These are phyloP conservation scores for Tillandsia leiboldiana DNA, from an alignment of 176 grass and related monocot genomes.

Conservation along the genomic window DNA sequence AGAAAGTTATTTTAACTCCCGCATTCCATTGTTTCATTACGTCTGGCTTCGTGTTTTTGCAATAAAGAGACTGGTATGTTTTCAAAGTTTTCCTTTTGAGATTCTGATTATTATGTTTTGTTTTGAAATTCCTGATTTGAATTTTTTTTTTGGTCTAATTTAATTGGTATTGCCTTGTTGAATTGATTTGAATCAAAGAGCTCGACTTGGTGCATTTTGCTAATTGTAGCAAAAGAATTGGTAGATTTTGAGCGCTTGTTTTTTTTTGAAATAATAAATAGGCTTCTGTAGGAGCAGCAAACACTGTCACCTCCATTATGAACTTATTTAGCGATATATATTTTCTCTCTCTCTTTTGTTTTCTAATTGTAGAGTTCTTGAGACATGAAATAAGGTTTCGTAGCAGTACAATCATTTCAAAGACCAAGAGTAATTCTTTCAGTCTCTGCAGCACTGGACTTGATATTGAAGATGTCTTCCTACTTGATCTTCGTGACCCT, in stretches of 20 bases:
- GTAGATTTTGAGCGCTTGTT: not conserved
- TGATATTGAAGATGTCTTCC: not conserved
- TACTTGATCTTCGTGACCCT: conserved; percentile 32
- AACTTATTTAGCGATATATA: not conserved
- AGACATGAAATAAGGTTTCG: not conserved
- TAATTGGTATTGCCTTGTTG: not conserved
- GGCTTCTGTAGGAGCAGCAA: not conserved
- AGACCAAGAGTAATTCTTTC: no score
- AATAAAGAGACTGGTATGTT: no score
- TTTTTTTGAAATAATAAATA: not conserved
- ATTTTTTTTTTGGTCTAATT: not conserved
- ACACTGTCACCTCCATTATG: not conserved
- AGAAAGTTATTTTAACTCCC: no score
- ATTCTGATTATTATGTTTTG: no score
- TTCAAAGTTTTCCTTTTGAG: no score
- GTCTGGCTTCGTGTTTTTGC: no score
- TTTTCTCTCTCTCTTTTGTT: not conserved
- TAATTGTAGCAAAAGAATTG: not conserved
- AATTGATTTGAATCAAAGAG: not conserved
- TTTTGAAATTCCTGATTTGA: no score
- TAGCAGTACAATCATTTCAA: no score
- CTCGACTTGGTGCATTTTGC: not conserved
- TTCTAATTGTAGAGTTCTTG: not conserved
- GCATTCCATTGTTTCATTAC: no score
- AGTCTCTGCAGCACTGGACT: no score